phyloP scores from a whole-genome alignment of 163 green algal genomes.

The Volvox carteri region DNA sequence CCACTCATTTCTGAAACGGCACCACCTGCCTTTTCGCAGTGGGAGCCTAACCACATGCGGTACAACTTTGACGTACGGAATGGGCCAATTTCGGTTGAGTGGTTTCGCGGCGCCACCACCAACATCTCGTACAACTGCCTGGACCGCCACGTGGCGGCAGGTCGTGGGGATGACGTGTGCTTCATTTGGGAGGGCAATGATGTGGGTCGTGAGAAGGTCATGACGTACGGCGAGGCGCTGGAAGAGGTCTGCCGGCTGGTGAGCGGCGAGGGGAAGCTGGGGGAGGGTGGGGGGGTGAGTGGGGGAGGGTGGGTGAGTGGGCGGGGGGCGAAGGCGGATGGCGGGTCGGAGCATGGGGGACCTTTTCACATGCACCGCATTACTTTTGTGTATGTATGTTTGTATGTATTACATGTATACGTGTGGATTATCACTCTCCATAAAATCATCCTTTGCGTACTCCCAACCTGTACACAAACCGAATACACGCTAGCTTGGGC shows the following conservation, averaged over 20 bases:
- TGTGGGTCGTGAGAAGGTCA: conserved; percentile 60
- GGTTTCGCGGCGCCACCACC: conserved; percentile 91
- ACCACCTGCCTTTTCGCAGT: too few relatives aligned
- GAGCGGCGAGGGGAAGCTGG: background rate
- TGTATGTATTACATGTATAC: too few relatives aligned
- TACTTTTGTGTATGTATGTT: too few relatives aligned
- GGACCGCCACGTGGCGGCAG: conserved; percentile 75
- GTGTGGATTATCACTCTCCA: too few relatives aligned
- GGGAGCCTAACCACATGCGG: conserved; percentile 64
- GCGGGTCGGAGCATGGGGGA: background rate
- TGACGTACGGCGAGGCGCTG: conserved; percentile 90
- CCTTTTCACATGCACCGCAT: too few relatives aligned
- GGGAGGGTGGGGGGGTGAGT: background rate
- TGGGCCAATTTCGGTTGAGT: conserved; percentile 77
- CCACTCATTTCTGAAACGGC: too few relatives aligned
- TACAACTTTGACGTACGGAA: conserved; percentile 94
- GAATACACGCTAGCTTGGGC: too few relatives aligned
- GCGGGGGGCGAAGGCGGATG: background rate
- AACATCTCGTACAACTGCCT: conserved; percentile 97
- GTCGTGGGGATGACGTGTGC: conserved; percentile 73
- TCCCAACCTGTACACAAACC: too few relatives aligned
- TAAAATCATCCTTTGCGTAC: too few relatives aligned
- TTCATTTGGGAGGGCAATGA: conserved; percentile 95
- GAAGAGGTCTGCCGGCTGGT: conserved; percentile 72
- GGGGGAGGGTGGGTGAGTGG: background rate